A percentile compares a stretch with the other conserved stretches of the same genome.
Conservation (phyloP, 192 early-diverging fungal genomes). For the Coemansia sp. region DNA sequence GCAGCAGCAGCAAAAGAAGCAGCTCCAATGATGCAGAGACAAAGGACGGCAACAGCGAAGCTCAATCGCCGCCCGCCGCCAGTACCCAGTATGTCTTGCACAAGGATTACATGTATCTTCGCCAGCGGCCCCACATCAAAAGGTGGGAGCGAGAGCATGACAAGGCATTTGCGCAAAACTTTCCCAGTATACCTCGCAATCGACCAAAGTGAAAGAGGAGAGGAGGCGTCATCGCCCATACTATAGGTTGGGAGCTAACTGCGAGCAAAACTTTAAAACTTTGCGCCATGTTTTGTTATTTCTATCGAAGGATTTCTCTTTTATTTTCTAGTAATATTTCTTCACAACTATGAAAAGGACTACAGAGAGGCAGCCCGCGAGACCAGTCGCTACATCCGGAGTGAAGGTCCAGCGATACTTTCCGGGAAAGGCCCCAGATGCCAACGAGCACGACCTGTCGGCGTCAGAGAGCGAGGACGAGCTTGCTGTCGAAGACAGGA, state of each 20-base stretch:
- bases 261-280: too few species aligned
- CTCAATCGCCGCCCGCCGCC: background rate
- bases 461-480: slow-evolving; percentile 37
- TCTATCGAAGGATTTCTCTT: too few species aligned
- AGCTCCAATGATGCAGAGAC: background rate
- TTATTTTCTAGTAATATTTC: too few species aligned
- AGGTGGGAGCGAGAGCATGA: slow-evolving; percentile 27
- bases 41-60: background rate
- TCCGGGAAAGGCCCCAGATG: slow-evolving; percentile 50
- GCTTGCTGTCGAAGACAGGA: background rate
- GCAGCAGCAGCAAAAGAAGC: too few species aligned
- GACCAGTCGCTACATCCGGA: slow-evolving; percentile 36
- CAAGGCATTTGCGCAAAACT: slow-evolving; percentile 12
- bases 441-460: slow-evolving; percentile 16
- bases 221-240: background rate
- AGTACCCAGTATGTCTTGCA: slow-evolving; percentile 14
- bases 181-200: slow-evolving; percentile 17
- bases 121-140: slow-evolving; percentile 31
- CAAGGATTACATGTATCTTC: slow-evolving; percentile 30
- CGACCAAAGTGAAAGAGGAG: background rate
- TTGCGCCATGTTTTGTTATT: too few species aligned
- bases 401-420: slow-evolving; percentile 45
- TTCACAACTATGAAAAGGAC: background rate
- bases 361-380: slow-evolving; percentile 7
- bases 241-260: background rate